phyloP scores from a whole-genome alignment of 2,329 filamentous ascomycete genomes.

The Phialocephala subalpina region DNA sequence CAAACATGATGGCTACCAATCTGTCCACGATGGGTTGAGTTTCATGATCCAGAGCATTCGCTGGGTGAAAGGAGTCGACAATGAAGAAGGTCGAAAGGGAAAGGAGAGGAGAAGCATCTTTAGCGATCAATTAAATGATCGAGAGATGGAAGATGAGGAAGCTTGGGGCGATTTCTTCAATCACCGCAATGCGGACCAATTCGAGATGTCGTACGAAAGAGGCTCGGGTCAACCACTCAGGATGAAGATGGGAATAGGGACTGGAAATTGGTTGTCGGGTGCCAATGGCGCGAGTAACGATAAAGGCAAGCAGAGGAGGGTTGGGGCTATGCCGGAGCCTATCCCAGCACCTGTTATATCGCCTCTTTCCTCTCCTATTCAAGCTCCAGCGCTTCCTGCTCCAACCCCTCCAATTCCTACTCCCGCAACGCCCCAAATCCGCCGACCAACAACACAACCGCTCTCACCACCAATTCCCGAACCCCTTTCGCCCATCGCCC shows the following conservation, averaged over 20 bases:
- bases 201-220: constrained; percentile 20
- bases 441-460: not conserved
- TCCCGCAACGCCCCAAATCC: not conserved
- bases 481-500: not conserved
- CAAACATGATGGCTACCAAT: constrained; percentile 49
- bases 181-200: constrained; percentile 8
- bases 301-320: constrained; percentile 3
- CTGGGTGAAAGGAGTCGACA: constrained; percentile 81
- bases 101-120: constrained; percentile 45
- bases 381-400: not conserved
- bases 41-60: constrained; percentile 84
- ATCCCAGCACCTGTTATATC: constrained; percentile 10
- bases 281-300: constrained; percentile 7
- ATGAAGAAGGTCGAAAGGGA: constrained; percentile 52
- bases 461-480: constrained; percentile 1
- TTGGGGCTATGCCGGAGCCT: not conserved
- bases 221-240: not conserved
- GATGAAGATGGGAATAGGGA: constrained; percentile 29
- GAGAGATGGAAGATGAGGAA: constrained; percentile 34
- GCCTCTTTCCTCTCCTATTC: not conserved
- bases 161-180: constrained; percentile 24
- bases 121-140: constrained; percentile 25
- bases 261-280: constrained; percentile 38
- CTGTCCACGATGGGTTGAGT: constrained; percentile 67
- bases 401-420: not conserved